Percentiles rank a stretch among this genome's conserved stretches.
These are phyloP conservation scores for Cinnamomum chago DNA, from an alignment of 164 flowering plant species.

Conservation along the genomic window DNA sequence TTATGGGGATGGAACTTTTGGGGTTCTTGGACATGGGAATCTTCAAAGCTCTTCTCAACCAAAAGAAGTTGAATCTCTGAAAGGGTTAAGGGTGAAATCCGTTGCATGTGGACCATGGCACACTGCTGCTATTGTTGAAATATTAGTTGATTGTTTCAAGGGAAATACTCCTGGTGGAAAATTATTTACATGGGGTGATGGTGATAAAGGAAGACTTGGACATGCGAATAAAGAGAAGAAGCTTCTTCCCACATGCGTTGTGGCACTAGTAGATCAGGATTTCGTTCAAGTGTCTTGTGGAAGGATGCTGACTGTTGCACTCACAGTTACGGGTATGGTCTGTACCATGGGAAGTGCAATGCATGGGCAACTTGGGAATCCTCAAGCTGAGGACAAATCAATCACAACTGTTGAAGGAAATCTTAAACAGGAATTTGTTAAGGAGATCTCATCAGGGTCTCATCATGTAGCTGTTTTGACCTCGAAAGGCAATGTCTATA, in stretches of 20 bases:
- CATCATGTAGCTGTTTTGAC: slow-evolving; percentile 59
- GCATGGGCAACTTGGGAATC: slow-evolving; percentile 68
- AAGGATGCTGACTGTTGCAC: slow-evolving; percentile 52
- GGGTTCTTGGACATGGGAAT: slow-evolving; percentile 74
- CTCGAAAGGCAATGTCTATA: slow-evolving; percentile 47
- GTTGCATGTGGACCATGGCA: slow-evolving; percentile 82
- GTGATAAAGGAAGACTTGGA: slow-evolving; percentile 63
- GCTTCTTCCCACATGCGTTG: slow-evolving; percentile 60
- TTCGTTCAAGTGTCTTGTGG: slow-evolving; percentile 70
- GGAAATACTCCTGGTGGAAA: slow-evolving; percentile 33
- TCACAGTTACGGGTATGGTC: slow-evolving; percentile 47
- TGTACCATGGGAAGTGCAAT: slow-evolving; percentile 58
- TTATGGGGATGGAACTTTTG: slow-evolving; percentile 76
- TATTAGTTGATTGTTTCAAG: slow-evolving; percentile 30
- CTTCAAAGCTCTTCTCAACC: slow-evolving; percentile 39
- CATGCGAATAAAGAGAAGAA: slow-evolving; percentile 43
- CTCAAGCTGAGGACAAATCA: slow-evolving; percentile 41
- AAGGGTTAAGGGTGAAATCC: slow-evolving; percentile 45
- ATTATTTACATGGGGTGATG: slow-evolving; percentile 80
- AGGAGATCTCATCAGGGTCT: slow-evolving; percentile 52
- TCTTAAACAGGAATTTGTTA: slow-evolving; percentile 48
- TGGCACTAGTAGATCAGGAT: slow-evolving; percentile 47
- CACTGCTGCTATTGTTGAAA: slow-evolving; percentile 65
- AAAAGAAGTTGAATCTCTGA: slow-evolving; percentile 59
- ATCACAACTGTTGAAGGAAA: slow-evolving; percentile 53